A percentile compares a stretch with the other conserved stretches of the same genome.
Conservation (phyloP, 1,284 basidiomycete genomes). For the Ceratobasidium sp. region DNA sequence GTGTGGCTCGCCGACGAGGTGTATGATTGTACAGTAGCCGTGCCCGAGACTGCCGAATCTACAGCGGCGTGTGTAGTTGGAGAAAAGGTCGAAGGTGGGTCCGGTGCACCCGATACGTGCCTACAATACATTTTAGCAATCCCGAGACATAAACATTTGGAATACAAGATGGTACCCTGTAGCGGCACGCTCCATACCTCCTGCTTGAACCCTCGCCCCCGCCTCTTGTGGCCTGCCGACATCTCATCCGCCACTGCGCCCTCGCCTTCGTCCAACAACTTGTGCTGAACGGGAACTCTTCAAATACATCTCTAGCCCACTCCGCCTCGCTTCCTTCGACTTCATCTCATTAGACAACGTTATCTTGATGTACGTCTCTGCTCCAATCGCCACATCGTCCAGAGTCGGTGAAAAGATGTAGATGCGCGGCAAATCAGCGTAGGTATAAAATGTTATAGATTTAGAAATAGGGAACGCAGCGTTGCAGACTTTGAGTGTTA, state of each 20-base stretch:
- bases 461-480: constrained; percentile 38
- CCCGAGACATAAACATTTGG: neutral
- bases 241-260: constrained; percentile 26
- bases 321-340: constrained; percentile 27
- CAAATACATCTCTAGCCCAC: constrained; percentile 7
- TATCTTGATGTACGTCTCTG: constrained; percentile 38
- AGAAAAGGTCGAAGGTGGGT: constrained; percentile 19
- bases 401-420: constrained; percentile 29
- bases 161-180: neutral
- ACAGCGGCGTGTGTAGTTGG: constrained; percentile 21
- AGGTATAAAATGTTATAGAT: constrained; percentile 28
- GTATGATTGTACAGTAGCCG: constrained; percentile 12
- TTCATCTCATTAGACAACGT: constrained; percentile 23
- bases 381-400: constrained; percentile 27
- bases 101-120: constrained; percentile 20
- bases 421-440: constrained; percentile 26
- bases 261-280: constrained; percentile 24
- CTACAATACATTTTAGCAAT: neutral
- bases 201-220: neutral
- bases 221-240: constrained; percentile 19
- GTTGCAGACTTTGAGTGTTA: constrained; percentile 36
- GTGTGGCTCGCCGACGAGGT: constrained; percentile 32
- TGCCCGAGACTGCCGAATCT: constrained; percentile 42
- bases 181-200: neutral
- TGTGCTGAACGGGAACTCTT: constrained; percentile 27